Percentiles rank a stretch among this genome's conserved stretches.
These are phyloP conservation scores for Aureobasidium namibiae DNA, from an alignment of 2,329 filamentous ascomycete genomes.

Conservation along the genomic window DNA sequence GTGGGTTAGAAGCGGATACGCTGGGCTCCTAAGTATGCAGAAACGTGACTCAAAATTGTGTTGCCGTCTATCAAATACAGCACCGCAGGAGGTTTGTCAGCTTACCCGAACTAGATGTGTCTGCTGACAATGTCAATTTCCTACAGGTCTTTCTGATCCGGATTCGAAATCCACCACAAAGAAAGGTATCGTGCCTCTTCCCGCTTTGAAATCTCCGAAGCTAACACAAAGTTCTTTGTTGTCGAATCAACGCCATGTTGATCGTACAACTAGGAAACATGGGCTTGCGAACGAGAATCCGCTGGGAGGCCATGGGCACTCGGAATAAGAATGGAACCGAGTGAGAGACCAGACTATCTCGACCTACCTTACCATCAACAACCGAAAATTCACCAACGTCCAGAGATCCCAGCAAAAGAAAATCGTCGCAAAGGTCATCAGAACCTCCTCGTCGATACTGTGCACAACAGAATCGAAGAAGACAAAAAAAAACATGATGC, in stretches of 20 bases:
- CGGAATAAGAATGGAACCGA: no score
- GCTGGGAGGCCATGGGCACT: no score
- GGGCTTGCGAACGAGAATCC: no score
- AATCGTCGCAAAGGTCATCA: no score
- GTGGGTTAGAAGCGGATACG: not conserved
- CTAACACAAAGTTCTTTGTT: not conserved
- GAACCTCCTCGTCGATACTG: not conserved
- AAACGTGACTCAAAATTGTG: not conserved
- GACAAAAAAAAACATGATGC: not conserved
- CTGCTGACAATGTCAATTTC: not conserved
- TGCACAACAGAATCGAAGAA: not conserved
- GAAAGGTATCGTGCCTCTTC: not conserved
- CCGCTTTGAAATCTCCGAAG: not conserved
- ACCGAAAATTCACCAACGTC: not conserved
- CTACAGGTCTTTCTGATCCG: not conserved
- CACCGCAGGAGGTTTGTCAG: not conserved
- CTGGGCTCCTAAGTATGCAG: no score
- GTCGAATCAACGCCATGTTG: no score
- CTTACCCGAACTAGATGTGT: not conserved
- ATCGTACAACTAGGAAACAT: no score
- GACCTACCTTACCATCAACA: not conserved
- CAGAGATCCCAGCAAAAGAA: not conserved
- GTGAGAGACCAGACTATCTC: not conserved
- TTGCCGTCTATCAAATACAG: not conserved
- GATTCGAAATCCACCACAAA: not conserved